Percentiles rank a stretch among this genome's conserved stretches.
phyloP scores from a whole-genome alignment of 2,329 filamentous ascomycete genomes.

The Beauveria medogensis region DNA sequence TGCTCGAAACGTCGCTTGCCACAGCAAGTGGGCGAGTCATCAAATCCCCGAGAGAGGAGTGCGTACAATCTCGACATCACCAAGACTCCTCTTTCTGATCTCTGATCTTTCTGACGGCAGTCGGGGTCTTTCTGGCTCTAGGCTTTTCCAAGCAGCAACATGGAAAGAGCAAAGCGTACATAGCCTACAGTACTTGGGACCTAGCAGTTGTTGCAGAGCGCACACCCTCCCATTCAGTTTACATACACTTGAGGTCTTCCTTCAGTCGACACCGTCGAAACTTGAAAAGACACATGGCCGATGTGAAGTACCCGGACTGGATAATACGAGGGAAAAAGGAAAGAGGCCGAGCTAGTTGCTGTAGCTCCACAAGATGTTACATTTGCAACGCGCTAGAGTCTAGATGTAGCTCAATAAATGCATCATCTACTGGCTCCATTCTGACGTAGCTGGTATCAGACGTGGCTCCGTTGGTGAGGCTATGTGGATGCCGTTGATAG shows the following conservation, averaged over 20 bases:
- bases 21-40: not conserved
- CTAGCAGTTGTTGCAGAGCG: not conserved
- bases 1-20: not conserved
- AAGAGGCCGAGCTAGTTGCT: not conserved
- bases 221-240: not conserved
- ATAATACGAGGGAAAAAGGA: not conserved
- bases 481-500: constrained; percentile 10
- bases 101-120: not conserved
- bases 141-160: not conserved
- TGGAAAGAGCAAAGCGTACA: not conserved
- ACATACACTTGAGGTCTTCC: not conserved
- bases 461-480: constrained; percentile 6
- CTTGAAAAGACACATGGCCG: not conserved
- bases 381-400: not conserved
- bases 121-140: not conserved
- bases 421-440: not conserved
- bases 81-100: not conserved
- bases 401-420: not conserved
- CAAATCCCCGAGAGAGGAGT: not conserved
- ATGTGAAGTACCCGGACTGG: not conserved
- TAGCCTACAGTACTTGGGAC: not conserved
- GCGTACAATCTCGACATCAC: not conserved
- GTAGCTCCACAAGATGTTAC: constrained; percentile 1
- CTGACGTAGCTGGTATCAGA: constrained; percentile 7
- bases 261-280: not conserved